Base-by-base conservation (phyloP, 352 stramenopile genomes). In the Globisporangium perplexum region DNA sequence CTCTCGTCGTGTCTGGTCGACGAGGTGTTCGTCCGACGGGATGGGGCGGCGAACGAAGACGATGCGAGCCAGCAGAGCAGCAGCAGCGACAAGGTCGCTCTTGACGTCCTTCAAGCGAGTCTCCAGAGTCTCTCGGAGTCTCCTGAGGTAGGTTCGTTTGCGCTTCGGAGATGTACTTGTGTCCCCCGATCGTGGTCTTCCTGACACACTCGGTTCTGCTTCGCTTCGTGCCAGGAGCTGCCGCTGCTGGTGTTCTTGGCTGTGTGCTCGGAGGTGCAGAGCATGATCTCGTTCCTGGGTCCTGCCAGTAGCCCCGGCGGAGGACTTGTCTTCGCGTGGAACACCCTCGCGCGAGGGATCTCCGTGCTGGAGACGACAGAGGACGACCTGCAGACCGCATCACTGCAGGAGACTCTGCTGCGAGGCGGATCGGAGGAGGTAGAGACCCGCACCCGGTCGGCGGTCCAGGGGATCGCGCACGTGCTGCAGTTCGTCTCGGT, bases 301-400 rank as follows among this genome's bases (percentile, higher is more conserved):
- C 50, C 43, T 7, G 15, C 20, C 4, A 23, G 0, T 7, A 43
- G 26, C 35, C 18, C 12, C 33, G 51, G 30, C 1, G 45, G 54
- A 31, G 55, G 55, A 15, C 38, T 50, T 17, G n/a, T 59, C 10
- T 63, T 63, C n/a, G 57, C 57, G n/a, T 59, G 51, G 41, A 57
- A 63, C 18, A 39, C 23, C 7, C 31, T 59, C 22, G 45, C 43
- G 10, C 49, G 42, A 7, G 31, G 35, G 8, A 49, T 63, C 42
- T 31, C 50, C 18, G 30, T 20, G 20, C 43, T 63, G 23, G 57
- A 63, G 43, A 20, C 50, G 23, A 45, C 26, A 35, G 43, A 33
- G 23, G 14, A 36, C 18, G 55, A 61, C n/a, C 30, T 61, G 18
- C 55, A 49, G 38, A 61, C 18, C 43, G 55, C 24, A 22, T 56